Conservation (phyloP, 345 rosid species). For the Salix dunnii region DNA sequence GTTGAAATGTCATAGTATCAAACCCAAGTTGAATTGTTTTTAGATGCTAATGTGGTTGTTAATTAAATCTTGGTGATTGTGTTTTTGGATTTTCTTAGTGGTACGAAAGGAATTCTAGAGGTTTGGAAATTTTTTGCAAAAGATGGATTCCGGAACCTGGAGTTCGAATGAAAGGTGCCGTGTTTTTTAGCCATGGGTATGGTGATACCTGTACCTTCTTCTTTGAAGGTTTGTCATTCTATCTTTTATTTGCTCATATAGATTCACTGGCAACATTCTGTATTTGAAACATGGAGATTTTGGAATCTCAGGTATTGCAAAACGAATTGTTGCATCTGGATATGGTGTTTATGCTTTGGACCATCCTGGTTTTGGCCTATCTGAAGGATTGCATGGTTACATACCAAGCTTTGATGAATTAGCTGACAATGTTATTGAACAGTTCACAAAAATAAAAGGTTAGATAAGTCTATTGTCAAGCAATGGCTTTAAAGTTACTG, state of each 20-base stretch:
- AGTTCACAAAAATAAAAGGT: conserved; percentile 77
- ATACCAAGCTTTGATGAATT: conserved; percentile 66
- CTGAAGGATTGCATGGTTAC: conserved; percentile 93
- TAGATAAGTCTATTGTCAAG: not conserved
- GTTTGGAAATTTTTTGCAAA: conserved; percentile 70
- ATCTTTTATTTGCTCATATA: not conserved
- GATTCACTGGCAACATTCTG: not conserved
- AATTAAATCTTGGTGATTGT: not conserved
- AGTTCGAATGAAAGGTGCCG: conserved; percentile 56
- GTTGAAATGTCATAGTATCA: not conserved
- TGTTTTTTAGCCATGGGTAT: conserved; percentile 87
- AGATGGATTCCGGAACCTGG: conserved; percentile 74
- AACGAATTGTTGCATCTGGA: conserved; percentile 60
- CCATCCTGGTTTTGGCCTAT: conserved; percentile 91
- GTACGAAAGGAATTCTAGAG: conserved; percentile 70
- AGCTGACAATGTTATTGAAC: conserved; percentile 68
- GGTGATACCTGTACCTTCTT: conserved; percentile 99
- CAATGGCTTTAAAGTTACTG: not conserved
- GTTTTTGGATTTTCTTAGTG: conserved; percentile 41
- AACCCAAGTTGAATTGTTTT: not conserved
- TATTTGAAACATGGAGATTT: not conserved
- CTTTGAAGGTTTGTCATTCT: conserved; percentile 74
- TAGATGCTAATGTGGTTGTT: not conserved
- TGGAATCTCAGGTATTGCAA: conserved; percentile 66
- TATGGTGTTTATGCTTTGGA: conserved; percentile 82